Conservation (phyloP, 768 basidiomycete species). For the Lentinula detonsa region DNA sequence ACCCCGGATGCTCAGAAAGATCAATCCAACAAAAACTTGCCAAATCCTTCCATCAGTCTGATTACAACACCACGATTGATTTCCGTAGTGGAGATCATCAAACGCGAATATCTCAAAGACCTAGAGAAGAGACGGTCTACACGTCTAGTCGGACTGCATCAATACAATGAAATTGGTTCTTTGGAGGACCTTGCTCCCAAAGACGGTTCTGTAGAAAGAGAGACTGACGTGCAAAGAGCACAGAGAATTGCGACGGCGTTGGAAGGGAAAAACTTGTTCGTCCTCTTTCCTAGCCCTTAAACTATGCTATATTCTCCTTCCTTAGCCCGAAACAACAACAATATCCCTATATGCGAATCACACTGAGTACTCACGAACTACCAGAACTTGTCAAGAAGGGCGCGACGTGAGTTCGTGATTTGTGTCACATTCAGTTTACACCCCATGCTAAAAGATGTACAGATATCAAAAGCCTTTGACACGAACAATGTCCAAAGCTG, state of each 20-base stretch:
- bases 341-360: conserved; percentile 68
- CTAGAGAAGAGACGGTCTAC: conserved; percentile 35
- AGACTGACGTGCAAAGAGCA: conserved; percentile 25
- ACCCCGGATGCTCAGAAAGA: conserved; percentile 7
- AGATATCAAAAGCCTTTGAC: conserved; percentile 53
- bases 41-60: conserved; percentile 28
- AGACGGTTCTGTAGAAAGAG: conserved; percentile 9
- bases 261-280: conserved; percentile 38
- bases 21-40: conserved; percentile 6
- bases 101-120: conserved; percentile 65
- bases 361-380: conserved; percentile 43
- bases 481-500: conserved; percentile 52
- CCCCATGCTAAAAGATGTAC: background rate
- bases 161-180: conserved; percentile 68
- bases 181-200: conserved; percentile 36
- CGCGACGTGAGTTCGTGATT: conserved; percentile 42
- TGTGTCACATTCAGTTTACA: background rate
- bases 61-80: conserved; percentile 56
- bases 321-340: conserved; percentile 47
- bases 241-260: conserved; percentile 37
- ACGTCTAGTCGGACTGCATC: conserved; percentile 55
- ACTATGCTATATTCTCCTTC: background rate
- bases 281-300: background rate
- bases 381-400: conserved; percentile 30
- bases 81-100: conserved; percentile 78